Percentiles rank a stretch among this genome's conserved stretches.
Evolutionary conservation across 139 green algal species (phyloP).

Genomic region (Chlamydomonas sp.): DNA sequence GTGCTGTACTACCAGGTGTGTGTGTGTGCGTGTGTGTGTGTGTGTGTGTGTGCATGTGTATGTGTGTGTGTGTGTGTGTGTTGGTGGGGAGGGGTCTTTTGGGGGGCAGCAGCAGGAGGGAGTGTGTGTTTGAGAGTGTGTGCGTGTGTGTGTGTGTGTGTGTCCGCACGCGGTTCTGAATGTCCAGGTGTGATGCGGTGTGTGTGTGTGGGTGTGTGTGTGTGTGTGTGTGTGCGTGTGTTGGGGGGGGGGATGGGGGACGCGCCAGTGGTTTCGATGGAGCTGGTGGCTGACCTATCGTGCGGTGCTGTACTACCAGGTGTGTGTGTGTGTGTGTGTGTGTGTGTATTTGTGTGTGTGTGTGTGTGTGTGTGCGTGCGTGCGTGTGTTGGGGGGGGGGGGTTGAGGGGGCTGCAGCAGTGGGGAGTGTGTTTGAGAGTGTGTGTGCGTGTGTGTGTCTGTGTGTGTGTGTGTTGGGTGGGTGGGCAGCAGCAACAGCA

Average conservation of each 20-base stretch:
- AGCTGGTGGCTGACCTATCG: background rate
- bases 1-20: constrained; percentile 74
- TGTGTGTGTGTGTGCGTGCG: too few species aligned
- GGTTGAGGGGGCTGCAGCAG: too few species aligned
- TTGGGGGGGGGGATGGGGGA: background rate
- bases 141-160: background rate
- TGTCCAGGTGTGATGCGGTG: constrained; percentile 36
- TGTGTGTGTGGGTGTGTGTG: background rate
- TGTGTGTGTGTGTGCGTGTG: background rate
- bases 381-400: too few species aligned
- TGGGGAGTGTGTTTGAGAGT: too few species aligned
- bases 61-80: background rate
- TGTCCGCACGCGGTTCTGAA: constrained; percentile 85
- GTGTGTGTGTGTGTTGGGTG: too few species aligned
- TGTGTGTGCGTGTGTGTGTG: background rate
- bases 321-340: too few species aligned
- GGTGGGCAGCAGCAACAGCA: too few species aligned
- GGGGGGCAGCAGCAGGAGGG: constrained; percentile 64
- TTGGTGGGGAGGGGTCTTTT: too few species aligned
- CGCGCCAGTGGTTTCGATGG: background rate
- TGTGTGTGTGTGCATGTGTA: background rate
- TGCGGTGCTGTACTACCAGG: background rate
- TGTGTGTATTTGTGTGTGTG: too few species aligned
- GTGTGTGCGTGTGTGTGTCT: too few species aligned
- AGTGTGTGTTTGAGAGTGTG: background rate